These are phyloP conservation scores for Arachis monticola DNA, from an alignment of 331 rosid genomes.

Conservation along the genomic window DNA sequence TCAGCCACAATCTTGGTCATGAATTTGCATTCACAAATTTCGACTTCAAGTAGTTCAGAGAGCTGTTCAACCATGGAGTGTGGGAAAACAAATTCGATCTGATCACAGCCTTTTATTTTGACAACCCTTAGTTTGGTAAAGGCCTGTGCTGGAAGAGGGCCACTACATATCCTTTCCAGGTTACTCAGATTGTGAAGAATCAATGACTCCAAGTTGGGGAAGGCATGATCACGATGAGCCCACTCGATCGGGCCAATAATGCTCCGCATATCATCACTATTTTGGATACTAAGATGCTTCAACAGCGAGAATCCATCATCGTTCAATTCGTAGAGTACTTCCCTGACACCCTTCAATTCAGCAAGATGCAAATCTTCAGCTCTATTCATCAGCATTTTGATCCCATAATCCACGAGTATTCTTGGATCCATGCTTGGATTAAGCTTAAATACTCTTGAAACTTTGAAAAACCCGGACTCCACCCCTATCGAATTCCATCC, in stretches of 20 bases:
- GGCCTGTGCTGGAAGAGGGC: constrained; percentile 44
- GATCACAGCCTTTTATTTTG: constrained; percentile 46
- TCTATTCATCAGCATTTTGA: constrained; percentile 37
- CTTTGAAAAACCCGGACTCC: constrained; percentile 33
- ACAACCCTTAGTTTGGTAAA: constrained; percentile 49
- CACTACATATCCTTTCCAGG: constrained; percentile 50
- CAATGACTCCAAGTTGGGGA: constrained; percentile 51
- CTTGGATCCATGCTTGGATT: constrained; percentile 34
- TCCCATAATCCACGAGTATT: constrained; percentile 42
- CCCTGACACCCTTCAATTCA: constrained; percentile 40
- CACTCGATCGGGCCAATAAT: constrained; percentile 42
- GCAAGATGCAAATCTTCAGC: constrained; percentile 52
- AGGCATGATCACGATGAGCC: constrained; percentile 40
- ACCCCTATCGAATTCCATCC: constrained; percentile 48
- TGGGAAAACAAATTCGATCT: constrained; percentile 46
- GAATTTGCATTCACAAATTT: constrained; percentile 46
- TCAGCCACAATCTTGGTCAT: constrained; percentile 36
- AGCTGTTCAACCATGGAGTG: constrained; percentile 44
- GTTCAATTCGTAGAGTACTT: constrained; percentile 45
- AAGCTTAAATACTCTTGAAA: constrained; percentile 45
- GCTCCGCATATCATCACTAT: constrained; percentile 45
- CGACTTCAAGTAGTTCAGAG: constrained; percentile 46
- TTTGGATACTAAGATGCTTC: constrained; percentile 47
- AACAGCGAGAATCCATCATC: constrained; percentile 48
- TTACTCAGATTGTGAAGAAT: constrained; percentile 41